Evolutionary conservation across 2,329 filamentous ascomycete species (phyloP), one percentile per base, ranked within the genome.

Genomic region (Verticillium albo-atrum): DNA sequence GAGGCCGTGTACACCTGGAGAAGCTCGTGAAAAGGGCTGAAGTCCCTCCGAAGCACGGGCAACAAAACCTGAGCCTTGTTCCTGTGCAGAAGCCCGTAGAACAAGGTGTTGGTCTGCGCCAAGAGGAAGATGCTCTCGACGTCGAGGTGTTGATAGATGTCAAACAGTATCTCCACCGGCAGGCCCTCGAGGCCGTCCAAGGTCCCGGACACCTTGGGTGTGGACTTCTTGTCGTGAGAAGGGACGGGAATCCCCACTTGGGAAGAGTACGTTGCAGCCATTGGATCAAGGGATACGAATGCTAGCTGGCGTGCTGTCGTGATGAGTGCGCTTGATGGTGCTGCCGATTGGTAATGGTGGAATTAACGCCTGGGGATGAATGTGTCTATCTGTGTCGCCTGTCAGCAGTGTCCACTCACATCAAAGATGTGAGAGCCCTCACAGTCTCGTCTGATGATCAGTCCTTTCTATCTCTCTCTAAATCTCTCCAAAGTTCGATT

Each of bases 151-250:
- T 76, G 74, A 64, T 80, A 80, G 26, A 83, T 77, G 23, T 80
- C 76, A 12, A 83, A 67, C 3, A 82, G 66, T 20, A 82, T 74
- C 64, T 85, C 82, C 3, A 75, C 69, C 0, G 82, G 80, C 54
- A 79, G 61, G 51, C 64, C 65, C 53, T 69, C 62, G 23, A 77
- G 64, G 42, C 59, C 62, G 26, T 62, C 61, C 2, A 56, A 23
- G 51, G 61, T 62, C 42, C 58, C 58, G 10, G 35, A 47, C n/a
- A n/a, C 42, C 30, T 57, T 23, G 12, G 14, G 25, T 50, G 17
- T 51, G 27, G 55, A 14, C n/a, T 50, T 28, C 4, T 57, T 27
- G 17, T 25, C 27, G 42, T 42, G 51, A 27, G 51, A 26, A 26
- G 27, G 51, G 51, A 20, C 28, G 3, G 27, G 26, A 14, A 28